Evolutionary conservation across 75 land plant genomes (phyloP), one percentile per base, ranked within the genome.

Genomic region (Picea sitchensis): DNA sequence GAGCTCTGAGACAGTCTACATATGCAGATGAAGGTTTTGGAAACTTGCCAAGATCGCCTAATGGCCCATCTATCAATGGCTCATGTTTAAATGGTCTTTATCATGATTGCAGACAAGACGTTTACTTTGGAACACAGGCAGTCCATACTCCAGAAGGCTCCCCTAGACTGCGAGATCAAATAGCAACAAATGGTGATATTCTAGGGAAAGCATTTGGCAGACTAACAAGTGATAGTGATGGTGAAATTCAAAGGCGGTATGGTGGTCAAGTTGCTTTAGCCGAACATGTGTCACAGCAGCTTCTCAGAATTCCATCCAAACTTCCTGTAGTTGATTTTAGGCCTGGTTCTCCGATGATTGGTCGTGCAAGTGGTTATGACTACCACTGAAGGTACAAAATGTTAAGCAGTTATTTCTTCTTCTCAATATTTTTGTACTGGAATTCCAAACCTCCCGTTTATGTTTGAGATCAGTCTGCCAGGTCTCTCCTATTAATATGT

Each of bases 21-120:
- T 80, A 83, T 38, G 63, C 73, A 54, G 84, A 85, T 74, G 90
- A 87, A 31, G 82, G 85, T 13, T 79, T 80, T 63, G 75, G 82
- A 14, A 83, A 44, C 62, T 13, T 81, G 74, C 77, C 82, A 23
- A 86, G 81, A 68, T 73, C 83, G 18, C 77, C 85, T 15, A 82
- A 58, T 21, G 41, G 80, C 58, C 14, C 65, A 58, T 78, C 81
- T 63, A 12, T 44, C 17, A 84, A 65, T 78, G 82, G 84, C 0
- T 44, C 85, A 20, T 20, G 78, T 77, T 38, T n/a, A 15, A 75
- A 75, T 75, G 79, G 79, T 36, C 6, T 77, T 56, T 79, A 64
- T 60, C 78, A 76, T 20, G 86, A 88, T 3, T 30, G 30, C 7
- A 81, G 75, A 30, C 80, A 36, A 12, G 68, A 84, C 34, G 2